Evolutionary conservation across 768 basidiomycete species (phyloP).

Genomic region (Pisolithus orientalis): DNA sequence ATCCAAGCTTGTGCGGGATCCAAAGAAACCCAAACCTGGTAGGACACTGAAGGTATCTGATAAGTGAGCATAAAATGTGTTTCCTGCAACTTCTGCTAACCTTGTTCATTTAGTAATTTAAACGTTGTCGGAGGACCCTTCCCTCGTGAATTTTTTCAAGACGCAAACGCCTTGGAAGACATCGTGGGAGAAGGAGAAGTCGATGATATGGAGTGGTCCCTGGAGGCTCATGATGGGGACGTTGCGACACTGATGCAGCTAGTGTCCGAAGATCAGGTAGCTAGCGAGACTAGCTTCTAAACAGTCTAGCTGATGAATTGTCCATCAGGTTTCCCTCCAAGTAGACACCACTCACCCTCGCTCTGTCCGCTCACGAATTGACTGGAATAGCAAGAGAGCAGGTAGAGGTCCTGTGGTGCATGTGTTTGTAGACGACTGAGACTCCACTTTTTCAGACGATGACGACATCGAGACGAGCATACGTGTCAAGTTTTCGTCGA

Average conservation of each 20-base stretch:
- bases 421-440: slow-evolving; percentile 2
- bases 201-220: slow-evolving; percentile 71
- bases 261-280: slow-evolving; percentile 76
- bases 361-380: slow-evolving; percentile 47
- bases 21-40: slow-evolving; percentile 59
- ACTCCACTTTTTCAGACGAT: slow-evolving; percentile 48
- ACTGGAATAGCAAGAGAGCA: slow-evolving; percentile 89
- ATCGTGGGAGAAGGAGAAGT: slow-evolving; percentile 41
- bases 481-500: slow-evolving; percentile 34
- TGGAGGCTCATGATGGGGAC: slow-evolving; percentile 77
- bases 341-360: slow-evolving; percentile 62
- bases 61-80: slow-evolving; percentile 31
- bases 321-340: slow-evolving; percentile 58
- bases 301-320: background rate
- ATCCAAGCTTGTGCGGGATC: slow-evolving; percentile 60
- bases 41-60: slow-evolving; percentile 75
- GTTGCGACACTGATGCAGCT: slow-evolving; percentile 68
- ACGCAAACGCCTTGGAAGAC: slow-evolving; percentile 61
- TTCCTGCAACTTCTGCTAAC: background rate
- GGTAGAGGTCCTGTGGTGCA: slow-evolving; percentile 35
- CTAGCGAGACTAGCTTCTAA: slow-evolving; percentile 3
- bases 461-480: slow-evolving; percentile 76
- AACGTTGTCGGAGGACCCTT: slow-evolving; percentile 61
- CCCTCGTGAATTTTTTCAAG: slow-evolving; percentile 59
- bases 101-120: slow-evolving; percentile 46